Conservation (phyloP, 306 rosid species). For the Arachis stenosperma region DNA sequence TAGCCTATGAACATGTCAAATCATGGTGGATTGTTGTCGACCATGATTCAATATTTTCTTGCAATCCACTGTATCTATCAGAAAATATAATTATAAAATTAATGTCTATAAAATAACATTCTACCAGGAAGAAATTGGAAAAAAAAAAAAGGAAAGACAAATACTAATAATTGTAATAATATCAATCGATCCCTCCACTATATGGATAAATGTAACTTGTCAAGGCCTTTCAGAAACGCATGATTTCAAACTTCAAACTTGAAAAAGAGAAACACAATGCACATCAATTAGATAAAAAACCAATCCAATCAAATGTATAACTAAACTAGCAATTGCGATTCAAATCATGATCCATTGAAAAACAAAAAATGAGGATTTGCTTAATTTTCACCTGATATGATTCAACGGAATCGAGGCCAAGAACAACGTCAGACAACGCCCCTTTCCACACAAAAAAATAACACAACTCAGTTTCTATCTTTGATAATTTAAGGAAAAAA, state of each 20-base stretch:
- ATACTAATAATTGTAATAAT: not conserved
- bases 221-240: not conserved
- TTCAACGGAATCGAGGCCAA: constrained; percentile 86
- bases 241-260: not conserved
- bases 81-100: no score
- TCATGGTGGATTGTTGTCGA: no score
- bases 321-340: constrained; percentile 18
- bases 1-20: no score
- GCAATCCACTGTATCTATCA: no score
- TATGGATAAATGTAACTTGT: not conserved
- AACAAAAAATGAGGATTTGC: not conserved
- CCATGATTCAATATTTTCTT: no score
- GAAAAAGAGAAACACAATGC: constrained; percentile 5
- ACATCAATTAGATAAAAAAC: not conserved
- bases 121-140: no score
- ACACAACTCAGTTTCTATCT: not conserved
- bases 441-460: constrained; percentile 57
- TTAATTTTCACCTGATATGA: constrained; percentile 66
- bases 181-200: not conserved
- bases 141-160: not conserved
- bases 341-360: constrained; percentile 1
- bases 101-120: not conserved
- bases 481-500: not conserved
- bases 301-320: constrained; percentile 22
- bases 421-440: constrained; percentile 82